phyloP scores from a whole-genome alignment of 768 basidiomycete genomes.

The Mycena crocata region DNA sequence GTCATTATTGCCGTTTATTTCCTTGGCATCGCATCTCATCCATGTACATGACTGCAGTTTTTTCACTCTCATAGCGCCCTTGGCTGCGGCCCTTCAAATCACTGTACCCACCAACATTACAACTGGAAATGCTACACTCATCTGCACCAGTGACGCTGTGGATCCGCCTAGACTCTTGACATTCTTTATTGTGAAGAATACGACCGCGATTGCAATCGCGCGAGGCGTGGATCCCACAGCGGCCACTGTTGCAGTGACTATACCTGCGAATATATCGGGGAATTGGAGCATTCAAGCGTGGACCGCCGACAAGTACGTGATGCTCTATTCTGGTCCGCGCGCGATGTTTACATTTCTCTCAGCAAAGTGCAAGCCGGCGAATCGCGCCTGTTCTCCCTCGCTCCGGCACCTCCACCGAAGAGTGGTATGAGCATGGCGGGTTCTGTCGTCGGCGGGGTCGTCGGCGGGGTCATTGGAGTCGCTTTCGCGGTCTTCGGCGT shows the following conservation, averaged over 20 bases:
- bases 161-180: slow-evolving; percentile 6
- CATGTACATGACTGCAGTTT: slow-evolving; percentile 18
- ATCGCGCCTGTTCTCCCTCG: slow-evolving; percentile 9
- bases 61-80: slow-evolving; percentile 23
- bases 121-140: slow-evolving; percentile 17
- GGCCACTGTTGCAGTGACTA: slow-evolving; percentile 4
- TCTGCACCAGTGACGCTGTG: background rate
- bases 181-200: slow-evolving; percentile 17
- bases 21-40: background rate
- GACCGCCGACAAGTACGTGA: slow-evolving; percentile 5
- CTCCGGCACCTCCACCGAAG: background rate
- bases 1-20: background rate
- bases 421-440: background rate
- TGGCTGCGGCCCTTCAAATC: slow-evolving; percentile 28
- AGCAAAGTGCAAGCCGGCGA: background rate
- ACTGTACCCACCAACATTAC: slow-evolving; percentile 11
- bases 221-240: background rate
- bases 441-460: slow-evolving; percentile 16
- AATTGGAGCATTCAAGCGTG: slow-evolving; percentile 22
- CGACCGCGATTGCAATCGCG: background rate
- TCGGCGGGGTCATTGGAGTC: slow-evolving; percentile 8
- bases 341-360: background rate
- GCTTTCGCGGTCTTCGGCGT: slow-evolving; percentile 14
- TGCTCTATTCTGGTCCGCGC: no score
- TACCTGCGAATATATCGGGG: slow-evolving; percentile 23